Evolutionary conservation across 192 early-diverging fungal genomes (phyloP).

Genomic region (Rhizophagus sp.): DNA sequence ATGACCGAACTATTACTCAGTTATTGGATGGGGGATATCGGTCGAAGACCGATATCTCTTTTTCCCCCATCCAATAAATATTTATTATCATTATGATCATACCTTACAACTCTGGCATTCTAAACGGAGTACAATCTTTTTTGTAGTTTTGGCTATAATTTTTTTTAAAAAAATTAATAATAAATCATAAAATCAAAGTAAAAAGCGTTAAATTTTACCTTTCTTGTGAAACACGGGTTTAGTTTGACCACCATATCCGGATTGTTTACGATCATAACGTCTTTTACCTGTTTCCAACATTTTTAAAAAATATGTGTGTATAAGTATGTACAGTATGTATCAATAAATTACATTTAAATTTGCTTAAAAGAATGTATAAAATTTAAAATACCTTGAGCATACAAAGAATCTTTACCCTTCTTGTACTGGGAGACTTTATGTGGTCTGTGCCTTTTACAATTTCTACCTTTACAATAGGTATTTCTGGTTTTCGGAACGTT

Average conservation of each 20-base stretch:
- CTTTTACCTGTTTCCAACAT: conserved; percentile 60
- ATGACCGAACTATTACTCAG: no score
- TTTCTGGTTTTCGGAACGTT: conserved; percentile 99
- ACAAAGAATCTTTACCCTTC: conserved; percentile 98
- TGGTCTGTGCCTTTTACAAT: conserved; percentile 98
- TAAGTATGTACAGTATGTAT: background rate
- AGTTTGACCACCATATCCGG: conserved; percentile 99
- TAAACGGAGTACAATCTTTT: conserved; percentile 98
- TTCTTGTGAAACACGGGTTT: conserved; percentile 99
- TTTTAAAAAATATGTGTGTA: background rate
- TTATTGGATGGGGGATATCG: no score
- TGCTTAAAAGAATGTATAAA: background rate
- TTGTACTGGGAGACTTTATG: conserved; percentile 99
- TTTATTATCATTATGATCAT: background rate
- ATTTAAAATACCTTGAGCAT: conserved; percentile 84
- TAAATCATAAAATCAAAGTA: no score
- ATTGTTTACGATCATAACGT: conserved; percentile 98
- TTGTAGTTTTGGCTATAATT: conserved; percentile 94
- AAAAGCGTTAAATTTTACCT: conserved; percentile 30
- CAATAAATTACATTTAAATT: background rate
- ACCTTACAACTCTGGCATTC: conserved; percentile 96
- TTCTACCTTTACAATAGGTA: conserved; percentile 98
- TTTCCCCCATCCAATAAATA: no score
- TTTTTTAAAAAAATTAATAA: background rate
- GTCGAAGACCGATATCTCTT: no score